Evolutionary conservation across 345 rosid genomes (phyloP).

Genomic region (Eutrema japonicum): DNA sequence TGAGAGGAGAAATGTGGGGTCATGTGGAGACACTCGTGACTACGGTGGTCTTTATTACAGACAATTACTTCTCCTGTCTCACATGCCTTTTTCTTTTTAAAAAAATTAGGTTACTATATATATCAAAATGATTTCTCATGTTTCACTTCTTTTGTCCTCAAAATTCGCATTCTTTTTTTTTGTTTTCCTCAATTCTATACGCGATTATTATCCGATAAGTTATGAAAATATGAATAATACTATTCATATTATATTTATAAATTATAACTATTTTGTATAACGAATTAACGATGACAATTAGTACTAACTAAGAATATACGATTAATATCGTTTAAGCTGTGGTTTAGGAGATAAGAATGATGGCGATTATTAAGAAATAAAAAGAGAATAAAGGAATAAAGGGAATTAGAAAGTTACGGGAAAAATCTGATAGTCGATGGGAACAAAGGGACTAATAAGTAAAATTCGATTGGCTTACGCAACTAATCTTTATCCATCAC

Average conservation of each 20-base stretch:
- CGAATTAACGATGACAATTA: too few relatives aligned
- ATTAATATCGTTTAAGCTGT: background rate
- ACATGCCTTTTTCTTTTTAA: slow-evolving; percentile 7
- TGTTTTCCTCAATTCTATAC: background rate
- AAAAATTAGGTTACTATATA: too few relatives aligned
- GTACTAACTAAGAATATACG: too few relatives aligned
- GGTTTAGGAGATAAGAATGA: background rate
- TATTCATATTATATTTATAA: too few relatives aligned
- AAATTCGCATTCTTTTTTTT: background rate
- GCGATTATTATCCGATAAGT: background rate
- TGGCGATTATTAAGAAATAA: background rate
- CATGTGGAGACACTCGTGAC: slow-evolving; percentile 42
- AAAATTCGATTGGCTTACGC: slow-evolving; percentile 22
- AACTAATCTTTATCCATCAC: slow-evolving; percentile 38
- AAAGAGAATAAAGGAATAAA: background rate
- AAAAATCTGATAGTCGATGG: background rate
- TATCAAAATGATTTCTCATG: slow-evolving; percentile 21
- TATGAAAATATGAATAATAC: background rate
- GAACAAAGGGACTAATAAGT: slow-evolving; percentile 21
- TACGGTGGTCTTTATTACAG: slow-evolving; percentile 44
- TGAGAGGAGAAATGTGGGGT: slow-evolving; percentile 29
- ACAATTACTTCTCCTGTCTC: slow-evolving; percentile 58
- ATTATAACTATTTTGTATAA: too few relatives aligned
- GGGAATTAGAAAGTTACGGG: background rate
- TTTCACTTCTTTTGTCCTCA: slow-evolving; percentile 27